Conservation (phyloP, 768 basidiomycete species). For the Amanita inopinata region DNA sequence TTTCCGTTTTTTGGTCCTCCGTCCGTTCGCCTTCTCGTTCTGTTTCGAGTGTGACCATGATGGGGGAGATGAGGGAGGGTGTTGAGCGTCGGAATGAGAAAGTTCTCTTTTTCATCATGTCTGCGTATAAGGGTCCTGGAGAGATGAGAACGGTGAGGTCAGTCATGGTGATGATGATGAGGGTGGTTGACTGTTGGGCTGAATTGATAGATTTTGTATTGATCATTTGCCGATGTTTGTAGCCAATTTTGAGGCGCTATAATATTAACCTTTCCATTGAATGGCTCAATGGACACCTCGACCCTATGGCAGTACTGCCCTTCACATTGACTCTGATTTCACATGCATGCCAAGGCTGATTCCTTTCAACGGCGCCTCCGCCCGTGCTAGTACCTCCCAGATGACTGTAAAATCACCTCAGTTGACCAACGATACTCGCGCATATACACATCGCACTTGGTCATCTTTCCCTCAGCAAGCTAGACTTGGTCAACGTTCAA, state of each 20-base stretch:
- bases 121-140: conserved; percentile 34
- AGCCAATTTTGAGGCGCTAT: background rate
- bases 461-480: too few species aligned
- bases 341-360: too few species aligned
- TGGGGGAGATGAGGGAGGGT: conserved; percentile 20
- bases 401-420: background rate
- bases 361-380: too few species aligned
- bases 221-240: background rate
- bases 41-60: conserved; percentile 37
- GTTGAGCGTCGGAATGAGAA: conserved; percentile 24
- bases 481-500: too few species aligned
- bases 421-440: background rate
- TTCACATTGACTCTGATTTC: too few species aligned
- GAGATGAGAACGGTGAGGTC: conserved; percentile 44
- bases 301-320: too few species aligned
- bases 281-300: too few species aligned
- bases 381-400: background rate
- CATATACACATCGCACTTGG: conserved; percentile 8
- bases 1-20: conserved; percentile 12
- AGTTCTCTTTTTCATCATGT: conserved; percentile 14
- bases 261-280: too few species aligned
- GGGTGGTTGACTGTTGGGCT: background rate
- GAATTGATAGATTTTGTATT: too few species aligned
- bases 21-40: conserved; percentile 15
- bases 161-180: conserved; percentile 24